These are phyloP conservation scores for Aspergillus caelatus DNA, from an alignment of 2,329 filamentous ascomycete species.

Conservation along the genomic window DNA sequence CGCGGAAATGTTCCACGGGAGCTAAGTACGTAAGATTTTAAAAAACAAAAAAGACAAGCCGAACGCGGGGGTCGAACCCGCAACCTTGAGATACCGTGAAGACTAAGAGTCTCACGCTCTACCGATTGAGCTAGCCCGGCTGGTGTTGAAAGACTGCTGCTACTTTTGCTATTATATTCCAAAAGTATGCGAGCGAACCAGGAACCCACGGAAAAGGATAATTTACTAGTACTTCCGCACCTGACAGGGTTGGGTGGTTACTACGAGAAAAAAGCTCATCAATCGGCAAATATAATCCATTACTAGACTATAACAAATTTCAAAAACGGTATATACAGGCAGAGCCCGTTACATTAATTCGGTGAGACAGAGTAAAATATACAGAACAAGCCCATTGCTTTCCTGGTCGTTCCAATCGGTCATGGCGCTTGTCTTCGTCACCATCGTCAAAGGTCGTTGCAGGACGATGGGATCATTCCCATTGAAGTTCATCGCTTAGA, in stretches of 20 bases:
- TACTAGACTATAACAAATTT: conserved; percentile 3
- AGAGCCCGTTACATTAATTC: conserved; percentile 1
- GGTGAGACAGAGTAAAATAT: conserved; percentile 11
- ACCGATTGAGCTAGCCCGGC: conserved; percentile 55
- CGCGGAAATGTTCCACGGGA: neutral
- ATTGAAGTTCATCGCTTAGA: neutral
- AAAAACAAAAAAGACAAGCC: conserved; percentile 26
- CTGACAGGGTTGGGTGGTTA: no score
- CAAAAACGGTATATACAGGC: conserved; percentile 5
- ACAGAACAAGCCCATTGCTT: conserved; percentile 10
- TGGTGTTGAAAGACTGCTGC: neutral
- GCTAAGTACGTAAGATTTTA: fast-evolving
- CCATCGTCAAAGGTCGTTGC: neutral
- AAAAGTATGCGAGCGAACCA: fast-evolving
- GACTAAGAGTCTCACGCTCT: conserved; percentile 52
- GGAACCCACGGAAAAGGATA: no score
- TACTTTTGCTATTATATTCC: neutral
- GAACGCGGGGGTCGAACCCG: conserved; percentile 49
- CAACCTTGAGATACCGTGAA: conserved; percentile 36
- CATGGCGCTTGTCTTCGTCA: conserved; percentile 8
- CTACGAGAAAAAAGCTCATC: neutral
- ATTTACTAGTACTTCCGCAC: no score
- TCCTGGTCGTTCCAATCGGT: conserved; percentile 3
- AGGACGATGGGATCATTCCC: neutral
- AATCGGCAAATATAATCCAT: neutral